Percentiles rank a stretch among this genome's conserved stretches.
phyloP scores from a whole-genome alignment of 1,284 basidiomycete genomes.

The Singerocomus rubriflavus region DNA sequence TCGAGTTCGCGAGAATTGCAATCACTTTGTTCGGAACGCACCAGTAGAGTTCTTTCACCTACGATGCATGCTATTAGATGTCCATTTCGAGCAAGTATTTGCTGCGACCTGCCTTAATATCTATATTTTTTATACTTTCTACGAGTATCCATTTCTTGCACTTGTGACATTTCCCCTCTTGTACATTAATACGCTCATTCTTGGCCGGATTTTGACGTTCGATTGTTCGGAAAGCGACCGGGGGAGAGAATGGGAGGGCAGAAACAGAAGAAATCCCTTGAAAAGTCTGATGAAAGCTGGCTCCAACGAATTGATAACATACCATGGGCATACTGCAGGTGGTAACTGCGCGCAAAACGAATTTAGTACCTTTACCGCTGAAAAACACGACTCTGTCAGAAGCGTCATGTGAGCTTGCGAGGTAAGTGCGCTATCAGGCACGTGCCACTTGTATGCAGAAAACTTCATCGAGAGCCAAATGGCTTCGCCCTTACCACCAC shows the following conservation, averaged over 20 bases:
- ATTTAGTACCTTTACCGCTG: conserved; percentile 6
- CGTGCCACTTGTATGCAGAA: conserved; percentile 75
- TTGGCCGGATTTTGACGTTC: conserved; percentile 47
- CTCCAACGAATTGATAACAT: conserved; percentile 13
- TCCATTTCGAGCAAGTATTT: neutral
- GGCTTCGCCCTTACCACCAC: conserved; percentile 63
- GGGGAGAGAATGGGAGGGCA: conserved; percentile 72
- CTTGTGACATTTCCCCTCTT: conserved; percentile 73
- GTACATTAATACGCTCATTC: conserved; percentile 54
- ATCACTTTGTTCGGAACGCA: conserved; percentile 31
- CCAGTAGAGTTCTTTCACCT: conserved; percentile 77
- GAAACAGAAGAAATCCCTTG: conserved; percentile 60
- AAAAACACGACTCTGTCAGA: conserved; percentile 18
- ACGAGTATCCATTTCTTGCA: conserved; percentile 69
- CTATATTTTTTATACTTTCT: conserved; percentile 68
- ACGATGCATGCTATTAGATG: neutral
- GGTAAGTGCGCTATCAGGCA: conserved; percentile 3
- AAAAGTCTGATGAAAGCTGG: conserved; percentile 1
- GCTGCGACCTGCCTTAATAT: conserved; percentile 54
- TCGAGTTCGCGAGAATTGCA: conserved; percentile 7
- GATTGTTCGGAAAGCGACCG: conserved; percentile 54
- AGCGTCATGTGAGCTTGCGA: conserved; percentile 5
- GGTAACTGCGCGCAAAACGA: conserved; percentile 48
- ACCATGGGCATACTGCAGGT: conserved; percentile 80
- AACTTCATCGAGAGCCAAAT: conserved; percentile 78